phyloP scores from a whole-genome alignment of 202 grass and related monocot genomes.

The Elaeis oleifera region DNA sequence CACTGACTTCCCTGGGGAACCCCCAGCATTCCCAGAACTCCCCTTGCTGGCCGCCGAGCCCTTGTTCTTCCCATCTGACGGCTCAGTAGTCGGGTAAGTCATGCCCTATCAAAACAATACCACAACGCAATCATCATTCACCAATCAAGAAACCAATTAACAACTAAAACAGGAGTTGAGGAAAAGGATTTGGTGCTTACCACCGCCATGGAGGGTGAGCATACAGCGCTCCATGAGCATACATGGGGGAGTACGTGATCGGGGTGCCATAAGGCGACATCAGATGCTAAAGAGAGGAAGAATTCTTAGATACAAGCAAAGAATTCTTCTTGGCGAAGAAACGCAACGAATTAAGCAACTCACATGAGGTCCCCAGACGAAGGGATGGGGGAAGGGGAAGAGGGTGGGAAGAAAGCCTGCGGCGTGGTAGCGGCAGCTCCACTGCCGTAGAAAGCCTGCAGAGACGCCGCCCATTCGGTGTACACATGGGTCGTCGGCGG shows the following conservation, averaged over 20 bases:
- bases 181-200: slow-evolving; percentile 31
- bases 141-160: background rate
- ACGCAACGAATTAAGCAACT: background rate
- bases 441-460: slow-evolving; percentile 57
- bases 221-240: slow-evolving; percentile 62
- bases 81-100: slow-evolving; percentile 26
- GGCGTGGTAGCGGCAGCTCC: background rate
- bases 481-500: slow-evolving; percentile 21
- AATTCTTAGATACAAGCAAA: too few relatives aligned
- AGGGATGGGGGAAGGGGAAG: slow-evolving; percentile 28
- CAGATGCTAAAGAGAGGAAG: slow-evolving; percentile 32
- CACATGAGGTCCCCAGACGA: slow-evolving; percentile 79
- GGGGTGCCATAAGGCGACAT: slow-evolving; percentile 55
- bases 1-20: slow-evolving; percentile 32
- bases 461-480: slow-evolving; percentile 47
- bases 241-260: slow-evolving; percentile 43
- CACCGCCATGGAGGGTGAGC: slow-evolving; percentile 48
- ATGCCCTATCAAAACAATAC: slow-evolving; percentile 27
- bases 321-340: slow-evolving; percentile 1
- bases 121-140: background rate
- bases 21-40: slow-evolving; percentile 18
- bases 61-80: slow-evolving; percentile 45
- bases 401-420: background rate
- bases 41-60: slow-evolving; percentile 23
- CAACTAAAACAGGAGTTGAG: background rate